Percentiles rank a stretch among this genome's conserved stretches.
These are phyloP conservation scores for Keithomyces neogunnii DNA, from an alignment of 2,329 filamentous ascomycete species.

Conservation along the genomic window DNA sequence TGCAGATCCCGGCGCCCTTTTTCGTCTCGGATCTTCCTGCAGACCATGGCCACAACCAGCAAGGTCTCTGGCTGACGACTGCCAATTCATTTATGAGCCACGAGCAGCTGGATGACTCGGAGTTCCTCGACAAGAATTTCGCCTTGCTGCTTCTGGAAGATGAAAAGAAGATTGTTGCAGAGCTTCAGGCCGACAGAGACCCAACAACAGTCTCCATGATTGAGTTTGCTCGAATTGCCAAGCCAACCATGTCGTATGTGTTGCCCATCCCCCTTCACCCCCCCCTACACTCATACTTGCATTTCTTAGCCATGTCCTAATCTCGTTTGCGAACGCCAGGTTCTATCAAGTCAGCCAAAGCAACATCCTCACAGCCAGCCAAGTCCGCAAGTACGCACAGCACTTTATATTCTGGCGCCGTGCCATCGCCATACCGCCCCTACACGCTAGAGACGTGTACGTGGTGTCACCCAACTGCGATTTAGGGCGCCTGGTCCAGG, in stretches of 20 bases:
- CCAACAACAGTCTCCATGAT: constrained; percentile 70
- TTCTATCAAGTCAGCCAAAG: constrained; percentile 63
- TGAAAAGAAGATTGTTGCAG: constrained; percentile 62
- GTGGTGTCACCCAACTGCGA: constrained; percentile 88
- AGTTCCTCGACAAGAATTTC: constrained; percentile 75
- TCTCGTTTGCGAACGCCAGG: constrained; percentile 15
- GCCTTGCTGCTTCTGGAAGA: constrained; percentile 78
- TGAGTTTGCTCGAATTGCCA: constrained; percentile 71
- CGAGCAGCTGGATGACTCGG: constrained; percentile 57
- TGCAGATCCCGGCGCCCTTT: constrained; percentile 56
- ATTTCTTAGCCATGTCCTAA: too few species aligned
- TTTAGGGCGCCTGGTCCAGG: constrained; percentile 58
- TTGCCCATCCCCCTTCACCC: neutral
- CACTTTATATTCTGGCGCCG: constrained; percentile 96
- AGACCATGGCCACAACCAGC: constrained; percentile 58
- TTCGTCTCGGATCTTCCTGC: constrained; percentile 67
- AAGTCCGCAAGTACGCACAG: constrained; percentile 79
- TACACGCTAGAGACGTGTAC: constrained; percentile 85
- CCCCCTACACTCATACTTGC: too few species aligned
- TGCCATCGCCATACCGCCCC: constrained; percentile 80
- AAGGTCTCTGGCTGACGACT: constrained; percentile 79
- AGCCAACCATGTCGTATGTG: constrained; percentile 53
- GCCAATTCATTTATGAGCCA: constrained; percentile 67
- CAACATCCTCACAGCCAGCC: constrained; percentile 64
- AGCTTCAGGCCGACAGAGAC: constrained; percentile 69